Evolutionary conservation across 805 yeast genomes (phyloP), one percentile per base, ranked within the genome.

Genomic region (Metschnikowia drakensbergensis): DNA sequence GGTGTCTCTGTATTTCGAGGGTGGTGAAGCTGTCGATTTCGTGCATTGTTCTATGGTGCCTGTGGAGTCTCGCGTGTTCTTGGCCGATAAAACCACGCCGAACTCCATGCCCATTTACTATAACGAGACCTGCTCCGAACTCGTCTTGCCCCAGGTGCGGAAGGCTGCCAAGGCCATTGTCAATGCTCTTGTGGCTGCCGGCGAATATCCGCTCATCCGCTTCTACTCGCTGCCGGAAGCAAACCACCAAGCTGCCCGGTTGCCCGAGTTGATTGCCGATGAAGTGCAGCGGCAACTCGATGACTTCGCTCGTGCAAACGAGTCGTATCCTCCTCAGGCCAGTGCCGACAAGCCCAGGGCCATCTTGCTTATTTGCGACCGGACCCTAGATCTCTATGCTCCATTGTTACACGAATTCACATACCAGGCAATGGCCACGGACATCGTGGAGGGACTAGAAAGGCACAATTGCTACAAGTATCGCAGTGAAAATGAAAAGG

Each of bases 381-480:
- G 99, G 53, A 77, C 96, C 1, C 63, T 90, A 62, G 99, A 95
- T 64, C 71, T 86, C 42, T 80, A 80, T 58, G 86, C 94, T 5
- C 96, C 97, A 0, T 63, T 94, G 41, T 67, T 91, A 47, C 98
- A 94, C 65, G 96, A 89, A 63, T 88, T 91, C 66, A 80, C 85
- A 25, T 94, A 91, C 66, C 96, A 92, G 67, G 91, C 97, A 4
- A 83, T 91, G 87, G 86, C 91, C 17, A 84, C 85, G 69, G 99
- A 92, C 64, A 67, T 85, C 27, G 75, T 77, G 1, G 69, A 68
- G 29, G 60, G 67, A 37, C 65, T 73, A 53, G 78, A 57, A 69
- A 67, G 64, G 65, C 71, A 46, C 70, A 71, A 72, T 28, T 55
- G 54, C 11, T 84, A 80, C 62, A 69, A 61, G 30, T 87, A 83